phyloP scores from a whole-genome alignment of 805 yeast genomes.

The Cyberlindnera lachancei region DNA sequence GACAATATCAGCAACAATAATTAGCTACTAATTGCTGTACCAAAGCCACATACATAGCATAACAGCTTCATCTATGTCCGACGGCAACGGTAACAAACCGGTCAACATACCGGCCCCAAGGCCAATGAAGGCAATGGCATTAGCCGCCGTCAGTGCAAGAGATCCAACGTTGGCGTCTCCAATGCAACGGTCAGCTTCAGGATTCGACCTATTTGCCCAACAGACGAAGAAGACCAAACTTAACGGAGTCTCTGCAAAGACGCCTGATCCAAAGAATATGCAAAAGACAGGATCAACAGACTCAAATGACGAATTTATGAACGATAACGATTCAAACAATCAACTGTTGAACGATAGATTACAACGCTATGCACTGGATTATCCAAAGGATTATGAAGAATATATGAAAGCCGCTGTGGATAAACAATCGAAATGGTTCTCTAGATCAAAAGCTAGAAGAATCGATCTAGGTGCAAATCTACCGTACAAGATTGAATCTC shows the following conservation, averaged over 20 bases:
- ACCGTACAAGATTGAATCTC: conserved; percentile 71
- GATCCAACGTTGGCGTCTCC: conserved; percentile 2
- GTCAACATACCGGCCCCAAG: conserved; percentile 17
- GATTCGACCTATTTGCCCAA: conserved; percentile 7
- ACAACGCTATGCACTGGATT: conserved; percentile 42
- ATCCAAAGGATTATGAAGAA: conserved; percentile 35
- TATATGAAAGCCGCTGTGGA: conserved; percentile 24
- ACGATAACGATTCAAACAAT: conserved; percentile 16
- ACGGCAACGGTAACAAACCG: too few species aligned
- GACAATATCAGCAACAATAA: too few species aligned
- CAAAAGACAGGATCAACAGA: conserved; percentile 1
- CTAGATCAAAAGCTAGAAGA: conserved; percentile 27
- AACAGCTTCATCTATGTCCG: too few species aligned
- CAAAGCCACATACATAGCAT: too few species aligned
- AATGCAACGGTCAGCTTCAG: conserved; percentile 17
- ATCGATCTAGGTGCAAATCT: conserved; percentile 33
- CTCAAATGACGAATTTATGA: too few species aligned
- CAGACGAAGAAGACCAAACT: conserved; percentile 4
- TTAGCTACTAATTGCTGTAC: too few species aligned
- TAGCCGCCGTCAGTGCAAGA: conserved; percentile 2
- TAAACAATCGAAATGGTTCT: conserved; percentile 32
- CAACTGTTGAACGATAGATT: conserved; percentile 24
- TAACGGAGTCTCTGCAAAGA: conserved; percentile 7
- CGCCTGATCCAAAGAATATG: conserved; percentile 20
- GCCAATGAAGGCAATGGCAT: conserved; percentile 16